Evolutionary conservation across 73 alveolate species (phyloP), one percentile per base, ranked within the genome.

Genomic region (Tetrahymena malaccensis): DNA sequence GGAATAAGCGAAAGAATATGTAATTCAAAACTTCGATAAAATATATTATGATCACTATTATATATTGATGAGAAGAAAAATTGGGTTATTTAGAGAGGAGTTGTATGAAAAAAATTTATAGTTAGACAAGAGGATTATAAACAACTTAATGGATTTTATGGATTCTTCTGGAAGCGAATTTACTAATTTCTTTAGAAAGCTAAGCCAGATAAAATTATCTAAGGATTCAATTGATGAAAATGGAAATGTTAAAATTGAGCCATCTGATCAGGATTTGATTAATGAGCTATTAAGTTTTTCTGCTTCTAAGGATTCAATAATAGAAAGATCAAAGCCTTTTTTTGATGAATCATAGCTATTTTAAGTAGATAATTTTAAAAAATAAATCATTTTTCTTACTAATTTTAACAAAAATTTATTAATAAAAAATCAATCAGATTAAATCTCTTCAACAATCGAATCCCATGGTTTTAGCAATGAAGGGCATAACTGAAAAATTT

Each of bases 161-260:
- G 93, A 94, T 40, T 43, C 58, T n/a, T 55, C 96, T 37, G 96
- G 97, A 25, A 44, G 96, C 37, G 98, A 97, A 89, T 97, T 95
- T 89, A 97, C 98, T 31, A 97, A 97, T 43, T 94, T 97, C 33
- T 97, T 97, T 94, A 58, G 97, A 35, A 58, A 56, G 31, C 85
- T 97, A 43, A 31, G 93, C 35, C 37, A 94, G 85, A 15, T 85
- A 58, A 44, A 31, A 35, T 27, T 37, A 70, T 70, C 89, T 0
- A 70, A 70, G 37, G 22, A 70, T 8, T 70, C 37, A 7, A 4
- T 70, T 7, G 89, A 70, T 96, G 93, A 44, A 50, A 94, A 96
- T 43, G 96, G 94, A 40, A 19, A 22, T 35, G 85, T 27, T 8
- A 95, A 95, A 94, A 43, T 96, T 83, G 93, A 16, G 25, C 50